A percentile compares a stretch with the other conserved stretches of the same genome.
Conservation (phyloP, 177 flowering plant species). For the Vitis hybrid region DNA sequence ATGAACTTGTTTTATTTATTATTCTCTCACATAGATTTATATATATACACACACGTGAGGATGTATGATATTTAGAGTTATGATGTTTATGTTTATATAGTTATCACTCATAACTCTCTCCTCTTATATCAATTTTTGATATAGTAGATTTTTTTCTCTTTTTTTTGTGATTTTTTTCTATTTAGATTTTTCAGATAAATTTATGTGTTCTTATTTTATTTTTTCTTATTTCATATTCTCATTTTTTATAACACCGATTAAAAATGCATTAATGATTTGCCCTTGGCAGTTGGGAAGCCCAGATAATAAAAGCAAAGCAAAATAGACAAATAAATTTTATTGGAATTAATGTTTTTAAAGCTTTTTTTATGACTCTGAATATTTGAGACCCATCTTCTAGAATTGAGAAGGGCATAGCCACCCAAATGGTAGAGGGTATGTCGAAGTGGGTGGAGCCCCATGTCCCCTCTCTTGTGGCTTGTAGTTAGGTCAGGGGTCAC, state of each 20-base stretch:
- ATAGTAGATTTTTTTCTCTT: too few relatives aligned
- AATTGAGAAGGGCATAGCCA: slow-evolving; percentile 1
- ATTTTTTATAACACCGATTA: background rate
- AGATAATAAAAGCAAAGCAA: background rate
- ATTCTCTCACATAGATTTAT: too few relatives aligned
- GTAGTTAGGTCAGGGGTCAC: slow-evolving; percentile 20
- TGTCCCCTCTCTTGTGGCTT: slow-evolving; percentile 13
- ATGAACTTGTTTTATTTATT: too few relatives aligned
- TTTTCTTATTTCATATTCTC: too few relatives aligned
- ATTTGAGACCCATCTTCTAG: background rate
- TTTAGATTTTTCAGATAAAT: too few relatives aligned
- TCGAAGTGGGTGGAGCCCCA: slow-evolving; percentile 30
- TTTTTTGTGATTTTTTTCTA: too few relatives aligned
- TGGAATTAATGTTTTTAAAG: background rate
- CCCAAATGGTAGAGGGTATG: slow-evolving; percentile 18
- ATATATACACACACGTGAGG: too few relatives aligned
- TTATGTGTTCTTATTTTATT: too few relatives aligned
- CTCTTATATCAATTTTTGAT: too few relatives aligned
- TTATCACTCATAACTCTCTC: rapidly evolving
- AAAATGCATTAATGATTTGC: background rate
- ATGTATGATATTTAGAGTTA: too few relatives aligned
- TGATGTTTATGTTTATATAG: too few relatives aligned
- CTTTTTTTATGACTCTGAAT: background rate
- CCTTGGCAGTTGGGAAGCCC: background rate
- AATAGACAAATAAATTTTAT: background rate